phyloP scores from a whole-genome alignment of 2,329 filamentous ascomycete species.

The Hirsutella minnesotensis region DNA sequence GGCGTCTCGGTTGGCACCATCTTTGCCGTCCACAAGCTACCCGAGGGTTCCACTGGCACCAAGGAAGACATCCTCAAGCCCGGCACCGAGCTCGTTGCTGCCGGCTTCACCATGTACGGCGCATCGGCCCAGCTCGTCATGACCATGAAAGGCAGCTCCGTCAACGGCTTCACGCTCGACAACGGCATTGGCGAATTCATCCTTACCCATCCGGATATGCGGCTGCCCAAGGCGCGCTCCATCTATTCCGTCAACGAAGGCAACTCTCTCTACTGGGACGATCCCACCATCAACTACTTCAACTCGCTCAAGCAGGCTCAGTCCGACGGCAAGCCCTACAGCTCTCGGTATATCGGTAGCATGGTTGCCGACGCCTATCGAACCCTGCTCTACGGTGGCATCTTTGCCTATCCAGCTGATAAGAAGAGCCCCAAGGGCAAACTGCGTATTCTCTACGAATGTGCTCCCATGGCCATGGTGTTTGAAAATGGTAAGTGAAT shows the following conservation, averaged over 20 bases:
- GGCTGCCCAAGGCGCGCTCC: conserved; percentile 61
- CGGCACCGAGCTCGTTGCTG: conserved; percentile 81
- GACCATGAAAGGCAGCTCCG: conserved; percentile 83
- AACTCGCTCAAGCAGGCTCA: conserved; percentile 74
- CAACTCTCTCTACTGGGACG: conserved; percentile 93
- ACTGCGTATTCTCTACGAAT: conserved; percentile 93
- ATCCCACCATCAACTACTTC: conserved; percentile 78
- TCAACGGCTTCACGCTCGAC: conserved; percentile 98
- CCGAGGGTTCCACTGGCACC: conserved; percentile 59
- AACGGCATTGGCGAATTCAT: conserved; percentile 97
- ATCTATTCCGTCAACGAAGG: conserved; percentile 99
- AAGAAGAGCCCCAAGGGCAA: conserved; percentile 99
- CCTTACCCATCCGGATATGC: conserved; percentile 91
- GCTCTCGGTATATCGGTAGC: conserved; percentile 85
- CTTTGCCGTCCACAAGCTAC: conserved; percentile 85
- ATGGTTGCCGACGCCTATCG: conserved; percentile 99
- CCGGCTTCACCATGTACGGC: conserved; percentile 99
- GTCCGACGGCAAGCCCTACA: conserved; percentile 76
- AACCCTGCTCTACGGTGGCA: conserved; percentile 86
- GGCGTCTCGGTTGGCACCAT: conserved; percentile 97
- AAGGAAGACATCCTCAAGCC: conserved; percentile 82
- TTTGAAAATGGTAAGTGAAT: conserved; percentile 95
- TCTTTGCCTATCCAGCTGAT: conserved; percentile 95
- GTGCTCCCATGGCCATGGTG: conserved; percentile 96
- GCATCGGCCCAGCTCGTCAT: conserved; percentile 93